phyloP scores from a whole-genome alignment of 75 land plant genomes.

The Gnetum montanum region DNA sequence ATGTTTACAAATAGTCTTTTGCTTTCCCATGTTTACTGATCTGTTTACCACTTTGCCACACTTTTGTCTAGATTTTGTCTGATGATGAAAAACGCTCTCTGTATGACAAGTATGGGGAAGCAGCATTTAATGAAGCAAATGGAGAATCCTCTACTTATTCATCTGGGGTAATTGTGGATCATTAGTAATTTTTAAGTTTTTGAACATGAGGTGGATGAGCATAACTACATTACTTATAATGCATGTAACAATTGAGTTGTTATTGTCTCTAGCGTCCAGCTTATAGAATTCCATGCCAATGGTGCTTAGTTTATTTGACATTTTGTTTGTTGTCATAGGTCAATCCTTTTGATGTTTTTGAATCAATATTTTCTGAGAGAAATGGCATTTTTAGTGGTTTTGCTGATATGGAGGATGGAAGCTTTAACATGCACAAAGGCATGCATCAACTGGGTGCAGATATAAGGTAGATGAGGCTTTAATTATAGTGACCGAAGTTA shows the following conservation, averaged over 20 bases:
- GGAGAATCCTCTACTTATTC: slow-evolving; percentile 16
- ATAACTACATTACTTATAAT: too few relatives aligned
- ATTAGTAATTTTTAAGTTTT: too few relatives aligned
- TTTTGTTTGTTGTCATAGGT: slow-evolving; percentile 23
- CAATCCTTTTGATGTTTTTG: slow-evolving; percentile 63
- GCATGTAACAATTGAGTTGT: too few relatives aligned
- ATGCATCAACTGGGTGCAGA: slow-evolving; percentile 19
- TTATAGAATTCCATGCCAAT: too few relatives aligned
- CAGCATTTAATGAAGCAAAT: slow-evolving; percentile 61
- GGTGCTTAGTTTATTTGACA: too few relatives aligned
- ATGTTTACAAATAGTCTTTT: too few relatives aligned
- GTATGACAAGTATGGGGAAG: slow-evolving; percentile 88
- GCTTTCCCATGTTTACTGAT: too few relatives aligned
- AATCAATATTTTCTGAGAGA: slow-evolving; percentile 48
- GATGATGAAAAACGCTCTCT: slow-evolving; percentile 82
- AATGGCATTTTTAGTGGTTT: slow-evolving; percentile 33
- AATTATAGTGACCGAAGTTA: too few relatives aligned
- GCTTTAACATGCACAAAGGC: slow-evolving; percentile 15
- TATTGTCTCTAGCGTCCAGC: too few relatives aligned
- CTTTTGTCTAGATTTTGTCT: slow-evolving; percentile 93
- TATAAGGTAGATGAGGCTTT: slow-evolving; percentile 51
- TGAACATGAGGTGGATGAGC: too few relatives aligned
- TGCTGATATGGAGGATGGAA: slow-evolving; percentile 18
- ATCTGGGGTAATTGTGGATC: slow-evolving; percentile 32
- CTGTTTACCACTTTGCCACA: too few relatives aligned